A percentile compares a stretch with the other conserved stretches of the same genome.
Evolutionary conservation across 2,329 filamentous ascomycete species (phyloP).

Genomic region (Trichoderma hamatum): DNA sequence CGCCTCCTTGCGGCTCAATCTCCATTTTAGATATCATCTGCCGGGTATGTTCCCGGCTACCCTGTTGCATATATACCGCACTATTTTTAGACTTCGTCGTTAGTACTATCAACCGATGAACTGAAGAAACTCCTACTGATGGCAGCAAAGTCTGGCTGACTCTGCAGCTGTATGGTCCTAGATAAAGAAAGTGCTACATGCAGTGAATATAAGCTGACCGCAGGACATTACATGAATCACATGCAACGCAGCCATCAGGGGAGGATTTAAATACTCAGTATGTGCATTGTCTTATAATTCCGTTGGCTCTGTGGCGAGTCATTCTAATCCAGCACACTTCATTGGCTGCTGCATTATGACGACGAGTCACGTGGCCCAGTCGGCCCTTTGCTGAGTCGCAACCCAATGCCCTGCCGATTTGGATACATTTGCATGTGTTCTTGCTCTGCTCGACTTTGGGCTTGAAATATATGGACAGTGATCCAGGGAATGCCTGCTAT

Average conservation of each 20-base stretch:
- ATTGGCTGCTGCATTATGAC: neutral
- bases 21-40: neutral
- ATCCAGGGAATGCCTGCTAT: neutral
- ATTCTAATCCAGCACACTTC: neutral
- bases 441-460: neutral
- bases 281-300: too few species aligned
- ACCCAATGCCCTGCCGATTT: neutral
- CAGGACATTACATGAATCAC: too few species aligned
- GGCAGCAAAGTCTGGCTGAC: too few species aligned
- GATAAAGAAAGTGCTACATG: too few species aligned
- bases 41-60: neutral
- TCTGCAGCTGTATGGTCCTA: too few species aligned
- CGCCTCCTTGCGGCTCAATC: neutral
- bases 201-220: too few species aligned
- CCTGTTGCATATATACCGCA: neutral
- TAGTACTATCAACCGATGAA: neutral
- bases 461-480: neutral
- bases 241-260: too few species aligned
- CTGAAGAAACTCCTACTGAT: too few species aligned
- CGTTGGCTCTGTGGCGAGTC: neutral
- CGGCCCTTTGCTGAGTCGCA: neutral
- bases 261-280: too few species aligned
- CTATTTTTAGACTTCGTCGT: conserved; percentile 11
- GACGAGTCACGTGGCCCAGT: neutral
- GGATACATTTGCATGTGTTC: neutral